A percentile compares a stretch with the other conserved stretches of the same genome.
Conservation (phyloP, 495 filamentous ascomycete species). For the Cercophora scortea region DNA sequence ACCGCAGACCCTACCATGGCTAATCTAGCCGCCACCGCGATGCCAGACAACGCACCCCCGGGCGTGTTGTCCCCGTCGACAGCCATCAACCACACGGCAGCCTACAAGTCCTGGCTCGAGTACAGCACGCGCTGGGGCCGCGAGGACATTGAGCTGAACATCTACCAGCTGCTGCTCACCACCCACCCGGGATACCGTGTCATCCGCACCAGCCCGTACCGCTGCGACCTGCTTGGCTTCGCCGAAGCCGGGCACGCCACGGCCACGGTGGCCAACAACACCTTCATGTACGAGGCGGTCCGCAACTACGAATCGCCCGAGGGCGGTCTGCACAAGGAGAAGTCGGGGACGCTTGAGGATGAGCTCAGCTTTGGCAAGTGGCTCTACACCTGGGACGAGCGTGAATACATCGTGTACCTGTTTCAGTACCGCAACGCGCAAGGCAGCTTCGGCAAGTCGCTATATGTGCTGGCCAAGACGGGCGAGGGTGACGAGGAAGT, state of each 20-base stretch:
- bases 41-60: no score
- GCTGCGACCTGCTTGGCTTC: slow-evolving; percentile 17
- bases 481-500: slow-evolving; percentile 4
- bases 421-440: slow-evolving; percentile 26
- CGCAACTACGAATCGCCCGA: slow-evolving; percentile 11
- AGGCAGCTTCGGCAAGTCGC: slow-evolving; percentile 11
- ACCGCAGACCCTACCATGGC: no score
- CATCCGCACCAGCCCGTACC: slow-evolving; percentile 7
- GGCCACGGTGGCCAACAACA: slow-evolving; percentile 1
- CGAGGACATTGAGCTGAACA: background rate
- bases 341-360: slow-evolving; percentile 30
- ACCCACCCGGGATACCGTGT: slow-evolving; percentile 18
- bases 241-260: slow-evolving; percentile 21
- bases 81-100: no score
- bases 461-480: slow-evolving; percentile 35
- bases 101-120: no score
- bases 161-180: slow-evolving; percentile 6
- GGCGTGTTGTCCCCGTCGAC: no score
- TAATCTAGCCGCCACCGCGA: no score
- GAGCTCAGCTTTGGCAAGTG: slow-evolving; percentile 37
- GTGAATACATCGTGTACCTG: slow-evolving; percentile 39
- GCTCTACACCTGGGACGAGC: slow-evolving; percentile 32
- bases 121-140: background rate
- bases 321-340: slow-evolving; percentile 13
- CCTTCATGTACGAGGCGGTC: slow-evolving; percentile 1